Conservation (phyloP, 805 yeast genomes). For the Ogataea methylovora region DNA sequence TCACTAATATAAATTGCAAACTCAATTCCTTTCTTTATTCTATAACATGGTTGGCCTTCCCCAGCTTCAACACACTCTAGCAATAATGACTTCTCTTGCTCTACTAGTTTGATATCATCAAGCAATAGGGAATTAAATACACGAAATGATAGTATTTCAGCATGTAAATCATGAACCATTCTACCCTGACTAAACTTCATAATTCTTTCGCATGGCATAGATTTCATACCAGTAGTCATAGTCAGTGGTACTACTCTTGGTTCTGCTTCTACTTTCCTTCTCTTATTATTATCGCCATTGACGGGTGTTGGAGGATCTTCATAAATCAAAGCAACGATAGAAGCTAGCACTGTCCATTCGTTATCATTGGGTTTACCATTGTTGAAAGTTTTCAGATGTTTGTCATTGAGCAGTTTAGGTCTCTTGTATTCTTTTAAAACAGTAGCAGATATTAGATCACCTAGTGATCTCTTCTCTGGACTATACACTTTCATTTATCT, state of each 20-base stretch:
- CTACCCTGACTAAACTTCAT: constrained; percentile 37
- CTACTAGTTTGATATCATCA: constrained; percentile 32
- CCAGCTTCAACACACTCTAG: no score
- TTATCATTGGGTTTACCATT: constrained; percentile 51
- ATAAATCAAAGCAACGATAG: constrained; percentile 43
- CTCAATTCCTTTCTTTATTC: constrained; percentile 28
- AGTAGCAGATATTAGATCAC: constrained; percentile 8
- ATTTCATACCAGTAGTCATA: constrained; percentile 78
- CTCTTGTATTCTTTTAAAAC: constrained; percentile 9
- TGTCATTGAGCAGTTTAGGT: constrained; percentile 7
- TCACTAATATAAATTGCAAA: constrained; percentile 64
- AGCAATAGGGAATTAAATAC: constrained; percentile 58
- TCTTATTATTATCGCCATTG: constrained; percentile 2
- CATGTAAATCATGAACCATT: constrained; percentile 83
- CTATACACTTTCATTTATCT: background rate
- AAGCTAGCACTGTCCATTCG: constrained; percentile 85
- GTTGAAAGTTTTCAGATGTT: constrained; percentile 4
- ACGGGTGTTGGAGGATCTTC: background rate
- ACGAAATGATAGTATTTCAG: constrained; percentile 72
- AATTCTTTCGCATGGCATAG: constrained; percentile 48
- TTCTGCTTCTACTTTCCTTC: constrained; percentile 2
- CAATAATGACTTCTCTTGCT: constrained; percentile 4
- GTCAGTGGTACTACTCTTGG: constrained; percentile 29
- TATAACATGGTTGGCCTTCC: constrained; percentile 18
- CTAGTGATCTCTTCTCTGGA: constrained; percentile 3